Percentiles rank a stretch among this genome's conserved stretches.
phyloP scores from a whole-genome alignment of 768 basidiomycete species.

The Rhodosporidiobolus sp. region DNA sequence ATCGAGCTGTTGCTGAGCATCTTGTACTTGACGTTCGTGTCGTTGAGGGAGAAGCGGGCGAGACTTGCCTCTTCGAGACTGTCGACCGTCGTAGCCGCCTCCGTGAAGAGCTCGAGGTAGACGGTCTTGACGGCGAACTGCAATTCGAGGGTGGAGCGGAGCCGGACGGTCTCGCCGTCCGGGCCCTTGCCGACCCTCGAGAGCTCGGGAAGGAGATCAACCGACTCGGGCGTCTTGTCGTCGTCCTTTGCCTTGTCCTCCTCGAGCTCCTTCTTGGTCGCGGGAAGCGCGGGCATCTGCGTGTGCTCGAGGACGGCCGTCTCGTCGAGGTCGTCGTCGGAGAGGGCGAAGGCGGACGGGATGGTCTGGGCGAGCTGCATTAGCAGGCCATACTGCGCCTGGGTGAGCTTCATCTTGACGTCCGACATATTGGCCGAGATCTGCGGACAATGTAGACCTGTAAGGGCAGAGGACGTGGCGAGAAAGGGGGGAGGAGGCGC shows the following conservation, averaged over 20 bases:
- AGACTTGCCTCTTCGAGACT: slow-evolving; percentile 75
- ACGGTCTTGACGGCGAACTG: slow-evolving; percentile 67
- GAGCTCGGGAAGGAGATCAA: slow-evolving; percentile 51
- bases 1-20: slow-evolving; percentile 74
- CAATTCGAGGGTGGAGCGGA: slow-evolving; percentile 70
- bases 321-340: slow-evolving; percentile 52
- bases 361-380: slow-evolving; percentile 66
- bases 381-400: slow-evolving; percentile 73
- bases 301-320: slow-evolving; percentile 43
- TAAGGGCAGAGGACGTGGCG: slow-evolving; percentile 10
- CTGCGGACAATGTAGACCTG: slow-evolving; percentile 55
- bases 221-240: slow-evolving; percentile 28
- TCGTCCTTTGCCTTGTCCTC: not conserved
- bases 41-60: slow-evolving; percentile 74
- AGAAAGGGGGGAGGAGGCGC: slow-evolving; percentile 33
- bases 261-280: not conserved
- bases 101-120: slow-evolving; percentile 82
- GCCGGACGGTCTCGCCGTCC: slow-evolving; percentile 49
- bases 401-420: slow-evolving; percentile 76
- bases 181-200: slow-evolving; percentile 42
- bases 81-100: slow-evolving; percentile 57
- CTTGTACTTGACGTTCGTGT: slow-evolving; percentile 75
- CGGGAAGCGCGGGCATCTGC: not conserved
- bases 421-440: slow-evolving; percentile 72
- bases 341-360: slow-evolving; percentile 60